Evolutionary conservation across 345 rosid genomes (phyloP).

Genomic region (Jatropha curcas): DNA sequence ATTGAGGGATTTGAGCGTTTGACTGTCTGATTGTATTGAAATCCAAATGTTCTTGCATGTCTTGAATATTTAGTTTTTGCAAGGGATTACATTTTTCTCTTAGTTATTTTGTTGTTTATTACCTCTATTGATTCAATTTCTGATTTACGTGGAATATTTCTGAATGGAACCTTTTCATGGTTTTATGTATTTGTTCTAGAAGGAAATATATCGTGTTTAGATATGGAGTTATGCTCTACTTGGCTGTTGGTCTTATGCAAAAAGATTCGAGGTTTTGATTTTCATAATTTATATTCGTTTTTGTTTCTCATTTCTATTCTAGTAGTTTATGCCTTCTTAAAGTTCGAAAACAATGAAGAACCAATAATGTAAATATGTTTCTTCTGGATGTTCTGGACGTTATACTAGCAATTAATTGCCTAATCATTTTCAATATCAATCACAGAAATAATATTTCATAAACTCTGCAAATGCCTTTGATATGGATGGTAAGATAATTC

Average conservation of each 20-base stretch:
- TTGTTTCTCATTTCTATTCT: too few species aligned
- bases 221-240: background rate
- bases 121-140: too few species aligned
- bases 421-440: background rate
- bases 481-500: too few species aligned
- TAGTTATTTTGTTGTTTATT: background rate
- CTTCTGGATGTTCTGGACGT: background rate
- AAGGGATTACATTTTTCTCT: background rate
- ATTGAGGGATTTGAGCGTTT: background rate
- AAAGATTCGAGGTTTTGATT: background rate
- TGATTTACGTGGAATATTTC: too few species aligned
- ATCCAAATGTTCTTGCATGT: background rate
- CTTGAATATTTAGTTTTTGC: background rate
- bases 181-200: too few species aligned
- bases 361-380: too few species aligned
- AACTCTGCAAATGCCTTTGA: too few species aligned
- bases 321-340: too few species aligned
- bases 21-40: background rate
- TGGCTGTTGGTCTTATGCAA: too few species aligned
- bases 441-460: background rate
- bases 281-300: background rate
- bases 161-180: too few species aligned
- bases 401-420: background rate
- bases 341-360: too few species aligned
- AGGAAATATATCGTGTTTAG: too few species aligned